A percentile compares a stretch with the other conserved stretches of the same genome.
Evolutionary conservation across 2,329 filamentous ascomycete genomes (phyloP).

Genomic region (Aspergillus eucalypticola): DNA sequence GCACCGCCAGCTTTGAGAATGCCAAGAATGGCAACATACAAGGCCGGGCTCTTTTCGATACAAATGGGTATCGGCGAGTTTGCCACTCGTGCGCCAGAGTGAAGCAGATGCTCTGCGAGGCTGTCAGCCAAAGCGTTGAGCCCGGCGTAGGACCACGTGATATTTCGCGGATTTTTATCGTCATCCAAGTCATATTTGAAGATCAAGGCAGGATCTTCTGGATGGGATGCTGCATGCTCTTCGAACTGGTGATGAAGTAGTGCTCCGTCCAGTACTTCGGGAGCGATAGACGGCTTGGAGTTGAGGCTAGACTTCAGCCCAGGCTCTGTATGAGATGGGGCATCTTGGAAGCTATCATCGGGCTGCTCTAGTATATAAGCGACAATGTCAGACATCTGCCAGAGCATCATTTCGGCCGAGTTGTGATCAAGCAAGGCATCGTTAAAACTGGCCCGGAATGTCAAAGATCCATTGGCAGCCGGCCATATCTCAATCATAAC

Average conservation of each 20-base stretch:
- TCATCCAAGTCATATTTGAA: conserved; percentile 32
- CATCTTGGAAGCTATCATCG: conserved; percentile 22
- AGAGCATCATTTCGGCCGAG: conserved; percentile 28
- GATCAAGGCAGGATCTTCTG: conserved; percentile 30
- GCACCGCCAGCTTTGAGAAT: conserved; percentile 47
- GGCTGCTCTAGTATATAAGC: conserved; percentile 27
- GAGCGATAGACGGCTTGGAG: conserved; percentile 11
- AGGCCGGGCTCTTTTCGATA: conserved; percentile 40
- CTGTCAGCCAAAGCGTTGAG: conserved; percentile 37
- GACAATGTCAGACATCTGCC: conserved; percentile 29
- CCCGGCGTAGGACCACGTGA: conserved; percentile 36
- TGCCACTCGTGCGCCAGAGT: conserved; percentile 26
- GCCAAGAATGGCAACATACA: conserved; percentile 45
- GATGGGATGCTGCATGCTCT: conserved; percentile 24
- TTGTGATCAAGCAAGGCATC: conserved; percentile 25
- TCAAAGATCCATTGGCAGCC: conserved; percentile 23
- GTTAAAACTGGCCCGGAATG: conserved; percentile 31
- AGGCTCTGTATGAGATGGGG: conserved; percentile 11
- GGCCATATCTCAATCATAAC: conserved; percentile 37
- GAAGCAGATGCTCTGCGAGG: conserved; percentile 33
- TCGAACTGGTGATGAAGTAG: conserved; percentile 34
- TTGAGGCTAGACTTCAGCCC: conserved; percentile 26
- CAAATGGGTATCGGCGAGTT: conserved; percentile 39
- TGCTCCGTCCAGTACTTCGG: conserved; percentile 16
- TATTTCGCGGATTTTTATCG: conserved; percentile 19